Evolutionary conservation across 1,139 yeast species (phyloP), one percentile per base, ranked within the genome.

Genomic region (Diutina scorzettiae): DNA sequence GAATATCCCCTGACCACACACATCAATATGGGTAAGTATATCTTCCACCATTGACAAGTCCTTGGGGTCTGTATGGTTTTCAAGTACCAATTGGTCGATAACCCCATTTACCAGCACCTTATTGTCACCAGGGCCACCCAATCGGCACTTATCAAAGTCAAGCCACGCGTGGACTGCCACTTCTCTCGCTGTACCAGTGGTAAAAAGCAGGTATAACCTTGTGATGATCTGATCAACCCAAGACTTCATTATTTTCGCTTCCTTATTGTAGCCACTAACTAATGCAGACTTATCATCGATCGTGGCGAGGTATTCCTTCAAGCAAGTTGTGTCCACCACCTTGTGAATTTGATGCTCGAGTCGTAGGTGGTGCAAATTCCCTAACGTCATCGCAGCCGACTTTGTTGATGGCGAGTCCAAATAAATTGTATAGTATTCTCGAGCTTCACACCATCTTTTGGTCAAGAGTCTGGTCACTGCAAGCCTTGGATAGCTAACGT

Each of bases 361-460:
- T n/a, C 24, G 39, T 7, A n/a, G 12, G 16, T 34, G 39, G 24
- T 34, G 39, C 11, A 23, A 17, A 9, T 12, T 23, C 4, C 39
- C 39, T 8, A n/a, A 8, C 11, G 19, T 23, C 39, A 34, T 34
- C 19, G 39, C 39, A 3, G 19, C 17, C 7, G 12, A 23, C 3
- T 16, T 12, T 5, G 23, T 23, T 12, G 25, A 11, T 12, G 27
- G 28, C 5, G 39, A 34, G 17, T 9, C 39, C 20, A 34, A 23
- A 19, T 23, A 21, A 4, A 34, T 23, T 4, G 27, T 34, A 14
- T 34, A 34, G 12, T 34, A 34, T 23, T 34, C 39, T 23, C 39
- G n/a, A 3, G 29, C 28, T 23, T 34, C 39, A 34, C 39, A 34
- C 39, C 39, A 34, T 14, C 39, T n/a, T 9, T 34, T 23, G 5